phyloP scores from a whole-genome alignment of 163 green algal genomes.

The Volvox carteri region DNA sequence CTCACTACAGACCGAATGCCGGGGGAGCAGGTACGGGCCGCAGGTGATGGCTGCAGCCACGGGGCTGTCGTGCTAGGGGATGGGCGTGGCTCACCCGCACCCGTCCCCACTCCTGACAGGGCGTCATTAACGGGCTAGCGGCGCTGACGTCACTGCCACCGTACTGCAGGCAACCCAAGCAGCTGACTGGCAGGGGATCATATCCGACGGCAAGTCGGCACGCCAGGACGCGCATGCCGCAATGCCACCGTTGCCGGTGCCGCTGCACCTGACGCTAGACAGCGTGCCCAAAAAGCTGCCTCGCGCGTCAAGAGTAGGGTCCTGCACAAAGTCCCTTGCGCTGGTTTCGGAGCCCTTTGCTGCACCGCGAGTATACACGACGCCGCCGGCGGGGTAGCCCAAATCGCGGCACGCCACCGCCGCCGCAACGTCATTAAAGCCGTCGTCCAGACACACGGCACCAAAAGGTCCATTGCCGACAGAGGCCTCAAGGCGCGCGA shows the following conservation, averaged over 20 bases:
- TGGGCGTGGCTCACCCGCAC: no score
- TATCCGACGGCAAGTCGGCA: background rate
- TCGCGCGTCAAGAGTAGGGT: background rate
- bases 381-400: background rate
- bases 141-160: no score
- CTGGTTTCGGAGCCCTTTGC: no score
- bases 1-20: no score
- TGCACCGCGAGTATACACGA: background rate
- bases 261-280: background rate
- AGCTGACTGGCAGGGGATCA: background rate
- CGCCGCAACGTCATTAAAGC: background rate
- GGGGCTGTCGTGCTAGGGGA: no score
- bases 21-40: no score
- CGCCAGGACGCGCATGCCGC: background rate
- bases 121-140: no score
- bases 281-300: constrained; percentile 1
- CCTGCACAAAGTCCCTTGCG: background rate
- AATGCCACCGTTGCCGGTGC: background rate
- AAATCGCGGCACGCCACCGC: constrained; percentile 20
- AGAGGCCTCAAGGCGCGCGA: background rate
- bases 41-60: no score
- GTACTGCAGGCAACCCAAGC: constrained; percentile 17
- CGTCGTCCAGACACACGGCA: constrained; percentile 20
- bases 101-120: no score
- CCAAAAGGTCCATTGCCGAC: background rate